Percentiles rank a stretch among this genome's conserved stretches.
phyloP scores from a whole-genome alignment of 2,329 filamentous ascomycete species.

The Fusarium napiforme region DNA sequence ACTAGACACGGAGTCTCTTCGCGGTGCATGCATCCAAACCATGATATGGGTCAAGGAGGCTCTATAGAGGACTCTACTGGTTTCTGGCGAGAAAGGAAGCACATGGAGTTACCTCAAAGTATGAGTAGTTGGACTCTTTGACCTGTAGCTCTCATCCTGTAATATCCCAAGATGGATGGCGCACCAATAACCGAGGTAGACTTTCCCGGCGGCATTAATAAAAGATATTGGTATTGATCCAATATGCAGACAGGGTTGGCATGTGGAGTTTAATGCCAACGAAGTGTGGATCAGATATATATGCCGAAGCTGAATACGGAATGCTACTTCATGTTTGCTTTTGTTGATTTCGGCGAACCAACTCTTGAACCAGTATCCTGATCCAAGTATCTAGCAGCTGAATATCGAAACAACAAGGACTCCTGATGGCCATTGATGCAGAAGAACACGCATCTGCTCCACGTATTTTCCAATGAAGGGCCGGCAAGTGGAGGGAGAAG shows the following conservation, averaged over 20 bases:
- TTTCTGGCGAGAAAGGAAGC: neutral
- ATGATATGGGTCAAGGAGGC: no score
- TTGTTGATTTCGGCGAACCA: neutral
- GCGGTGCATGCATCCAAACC: no score
- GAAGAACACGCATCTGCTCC: neutral
- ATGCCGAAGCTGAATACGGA: slow-evolving; percentile 13
- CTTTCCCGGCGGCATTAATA: neutral
- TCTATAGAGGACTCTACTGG: neutral
- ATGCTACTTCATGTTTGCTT: slow-evolving; percentile 8
- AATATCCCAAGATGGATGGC: neutral
- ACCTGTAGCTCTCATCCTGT: neutral
- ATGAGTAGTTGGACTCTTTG: neutral
- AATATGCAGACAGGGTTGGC: slow-evolving; percentile 20
- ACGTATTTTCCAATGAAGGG: slow-evolving; percentile 17
- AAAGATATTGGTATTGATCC: slow-evolving; percentile 15
- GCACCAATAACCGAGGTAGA: neutral
- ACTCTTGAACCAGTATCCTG: neutral
- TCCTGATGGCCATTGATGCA: neutral
- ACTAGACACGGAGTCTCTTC: neutral
- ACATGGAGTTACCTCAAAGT: neutral
- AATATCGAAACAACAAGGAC: neutral
- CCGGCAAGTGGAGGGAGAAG: neutral
- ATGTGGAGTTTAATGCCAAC: neutral
- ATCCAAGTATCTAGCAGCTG: neutral
- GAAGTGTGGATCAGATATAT: slow-evolving; percentile 13